A percentile compares a stretch with the other conserved stretches of the same genome.
Conservation (phyloP, 1,139 yeast genomes). For the Citeromyces hawaiiensis region DNA sequence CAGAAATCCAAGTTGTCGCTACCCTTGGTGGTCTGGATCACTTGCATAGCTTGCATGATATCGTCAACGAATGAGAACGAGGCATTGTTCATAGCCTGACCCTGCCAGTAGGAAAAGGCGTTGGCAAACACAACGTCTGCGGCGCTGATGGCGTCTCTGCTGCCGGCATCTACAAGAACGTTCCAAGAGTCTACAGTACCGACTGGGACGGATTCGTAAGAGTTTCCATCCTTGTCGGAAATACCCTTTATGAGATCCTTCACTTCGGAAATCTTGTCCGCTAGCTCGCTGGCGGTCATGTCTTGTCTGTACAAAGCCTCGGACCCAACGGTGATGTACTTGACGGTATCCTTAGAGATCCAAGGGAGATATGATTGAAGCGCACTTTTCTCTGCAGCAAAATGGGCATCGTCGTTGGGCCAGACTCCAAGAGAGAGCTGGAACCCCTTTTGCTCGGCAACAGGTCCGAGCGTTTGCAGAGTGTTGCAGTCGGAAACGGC, state of each 20-base stretch:
- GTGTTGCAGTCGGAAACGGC: conserved; percentile 87
- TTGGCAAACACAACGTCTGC: conserved; percentile 82
- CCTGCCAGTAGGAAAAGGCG: conserved; percentile 98
- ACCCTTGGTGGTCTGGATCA: conserved; percentile 75
- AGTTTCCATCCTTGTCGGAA: conserved; percentile 69
- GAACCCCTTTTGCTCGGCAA: conserved; percentile 66
- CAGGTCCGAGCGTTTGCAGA: conserved; percentile 72
- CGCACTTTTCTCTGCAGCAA: conserved; percentile 55
- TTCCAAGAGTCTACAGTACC: conserved; percentile 98
- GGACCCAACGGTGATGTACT: conserved; percentile 76
- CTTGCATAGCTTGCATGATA: conserved; percentile 90
- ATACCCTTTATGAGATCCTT: conserved; percentile 43
- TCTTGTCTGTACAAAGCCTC: conserved; percentile 87
- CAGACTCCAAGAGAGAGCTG: conserved; percentile 67
- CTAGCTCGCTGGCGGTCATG: conserved; percentile 55
- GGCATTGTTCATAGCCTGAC: conserved; percentile 70
- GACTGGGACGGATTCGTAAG: conserved; percentile 59
- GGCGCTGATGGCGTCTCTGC: conserved; percentile 57
- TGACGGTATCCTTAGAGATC: conserved; percentile 53
- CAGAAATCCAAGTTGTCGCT: conserved; percentile 74
- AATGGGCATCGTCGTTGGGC: conserved; percentile 79
- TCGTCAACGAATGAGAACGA: conserved; percentile 89
- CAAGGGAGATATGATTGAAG: conserved; percentile 55
- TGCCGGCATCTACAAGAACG: conserved; percentile 66
- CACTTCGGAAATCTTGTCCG: conserved; percentile 45